Percentiles rank a stretch among this genome's conserved stretches.
Evolutionary conservation across 495 filamentous ascomycete genomes (phyloP).

Genomic region (Aspergillus leporis): DNA sequence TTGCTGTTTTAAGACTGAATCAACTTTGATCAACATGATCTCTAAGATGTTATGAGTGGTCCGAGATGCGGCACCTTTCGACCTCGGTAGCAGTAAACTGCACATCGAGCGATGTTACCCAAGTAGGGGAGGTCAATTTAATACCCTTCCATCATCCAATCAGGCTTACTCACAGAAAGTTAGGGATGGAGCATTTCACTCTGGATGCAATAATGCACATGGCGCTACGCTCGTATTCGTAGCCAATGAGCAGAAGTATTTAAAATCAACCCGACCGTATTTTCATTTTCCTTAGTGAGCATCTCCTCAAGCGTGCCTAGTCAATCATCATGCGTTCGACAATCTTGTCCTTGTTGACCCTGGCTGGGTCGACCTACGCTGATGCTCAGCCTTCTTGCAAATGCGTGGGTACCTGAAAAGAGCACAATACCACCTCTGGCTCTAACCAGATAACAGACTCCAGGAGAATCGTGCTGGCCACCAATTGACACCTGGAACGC

Average conservation of each 20-base stretch:
- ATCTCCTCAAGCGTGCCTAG: not conserved
- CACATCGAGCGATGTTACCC: too few species aligned
- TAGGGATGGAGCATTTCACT: too few species aligned
- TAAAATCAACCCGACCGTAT: not conserved
- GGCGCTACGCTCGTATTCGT: not conserved
- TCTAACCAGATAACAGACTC: conserved; percentile 21
- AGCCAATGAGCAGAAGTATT: not conserved
- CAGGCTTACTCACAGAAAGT: too few species aligned
- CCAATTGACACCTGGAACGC: conserved; percentile 32
- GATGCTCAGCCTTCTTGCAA: conserved; percentile 11
- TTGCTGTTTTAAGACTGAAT: too few species aligned
- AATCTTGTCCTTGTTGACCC: not conserved
- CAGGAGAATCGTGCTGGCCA: conserved; percentile 45
- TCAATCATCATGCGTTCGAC: not conserved
- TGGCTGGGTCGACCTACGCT: not conserved
- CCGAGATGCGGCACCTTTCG: too few species aligned
- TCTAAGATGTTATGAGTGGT: too few species aligned
- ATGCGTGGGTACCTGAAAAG: conserved; percentile 14
- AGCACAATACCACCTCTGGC: not conserved
- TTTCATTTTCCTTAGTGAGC: not conserved
- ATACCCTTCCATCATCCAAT: too few species aligned
- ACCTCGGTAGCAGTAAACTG: too few species aligned
- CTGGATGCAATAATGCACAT: too few species aligned
- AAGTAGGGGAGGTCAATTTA: too few species aligned
- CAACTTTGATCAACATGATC: too few species aligned